Conservation (phyloP, 1,284 basidiomycete genomes). For the Pholiota adiposa region DNA sequence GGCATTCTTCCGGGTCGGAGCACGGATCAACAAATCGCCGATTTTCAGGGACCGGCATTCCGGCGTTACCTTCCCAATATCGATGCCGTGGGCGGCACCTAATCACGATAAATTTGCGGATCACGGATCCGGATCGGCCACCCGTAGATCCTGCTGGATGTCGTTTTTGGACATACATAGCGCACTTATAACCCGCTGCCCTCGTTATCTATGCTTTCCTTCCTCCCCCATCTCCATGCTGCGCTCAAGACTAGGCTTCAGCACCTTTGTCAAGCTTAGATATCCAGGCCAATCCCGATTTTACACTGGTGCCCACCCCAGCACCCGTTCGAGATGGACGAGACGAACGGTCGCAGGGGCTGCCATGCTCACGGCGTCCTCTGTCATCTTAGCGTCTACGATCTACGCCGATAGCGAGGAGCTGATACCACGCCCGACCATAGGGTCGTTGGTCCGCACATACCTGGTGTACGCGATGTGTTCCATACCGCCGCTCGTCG, state of each 20-base stretch:
- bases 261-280: conserved; percentile 3
- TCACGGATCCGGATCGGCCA: no score
- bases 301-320: neutral
- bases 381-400: conserved; percentile 12
- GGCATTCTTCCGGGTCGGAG: neutral
- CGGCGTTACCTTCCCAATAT: neutral
- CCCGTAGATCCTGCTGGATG: conserved; percentile 7
- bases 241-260: conserved; percentile 9
- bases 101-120: no score
- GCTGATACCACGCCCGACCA: conserved; percentile 1
- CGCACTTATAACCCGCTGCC: neutral
- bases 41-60: neutral
- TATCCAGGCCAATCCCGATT: neutral
- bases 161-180: neutral
- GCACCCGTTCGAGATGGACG: neutral
- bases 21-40: neutral
- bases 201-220: neutral
- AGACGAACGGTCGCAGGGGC: conserved; percentile 16
- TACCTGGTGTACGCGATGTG: conserved; percentile 86
- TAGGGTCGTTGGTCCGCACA: conserved; percentile 52
- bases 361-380: conserved; percentile 14
- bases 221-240: conserved; percentile 15
- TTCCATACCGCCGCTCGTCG: conserved; percentile 78
- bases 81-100: neutral
- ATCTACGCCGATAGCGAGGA: conserved; percentile 16